Evolutionary conservation across 2,329 filamentous ascomycete species (phyloP), one percentile per base, ranked within the genome.

Genomic region (Trichophyton mentagrophytes): DNA sequence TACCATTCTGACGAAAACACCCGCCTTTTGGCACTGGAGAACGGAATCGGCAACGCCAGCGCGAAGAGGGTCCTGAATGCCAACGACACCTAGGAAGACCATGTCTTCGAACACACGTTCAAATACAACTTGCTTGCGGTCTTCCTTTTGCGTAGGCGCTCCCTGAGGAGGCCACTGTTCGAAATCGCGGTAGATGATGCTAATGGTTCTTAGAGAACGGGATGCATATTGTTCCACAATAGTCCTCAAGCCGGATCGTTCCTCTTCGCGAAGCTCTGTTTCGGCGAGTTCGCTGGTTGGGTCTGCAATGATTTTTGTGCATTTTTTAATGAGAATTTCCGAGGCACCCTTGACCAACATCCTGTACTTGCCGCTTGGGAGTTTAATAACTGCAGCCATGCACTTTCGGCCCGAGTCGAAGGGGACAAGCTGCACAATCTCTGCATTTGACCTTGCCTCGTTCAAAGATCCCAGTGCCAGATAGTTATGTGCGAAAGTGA

Each of bases 391-490:
- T 15, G 76, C 72, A 42, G 76, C 77, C 77, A 79, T 79, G 58
- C 86, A 89, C 71, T 90, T 90, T 64, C 87, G 82, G 6, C 82
- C 80, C 27, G 87, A 90, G 69, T 90, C 87, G 65, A 90, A 90
- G 0, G 87, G 87, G 62, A 89, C 83, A 57, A 89, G 76, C 67
- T 90, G 87, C 33, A 85, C 73, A n/a, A 82, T 79, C 36, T 79
- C 77, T 61, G 82, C 82, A 62, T 83, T 81, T 4, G 77, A 74
- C 56, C 87, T 83, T 68, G 86, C 80, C 66, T 86, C 81, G 55
- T 77, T 78, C 15, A 89, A 79, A 4, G 80, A 81, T 1, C 83
- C 81, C 77, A 90, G 84, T 47, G 79, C 85, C 13, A 90, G 76
- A 67, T 83, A 77, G 57, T 87, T 82, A 57, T 81, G 79, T 20